phyloP scores from a whole-genome alignment of 1,284 basidiomycete species.

The Tilletia indica region DNA sequence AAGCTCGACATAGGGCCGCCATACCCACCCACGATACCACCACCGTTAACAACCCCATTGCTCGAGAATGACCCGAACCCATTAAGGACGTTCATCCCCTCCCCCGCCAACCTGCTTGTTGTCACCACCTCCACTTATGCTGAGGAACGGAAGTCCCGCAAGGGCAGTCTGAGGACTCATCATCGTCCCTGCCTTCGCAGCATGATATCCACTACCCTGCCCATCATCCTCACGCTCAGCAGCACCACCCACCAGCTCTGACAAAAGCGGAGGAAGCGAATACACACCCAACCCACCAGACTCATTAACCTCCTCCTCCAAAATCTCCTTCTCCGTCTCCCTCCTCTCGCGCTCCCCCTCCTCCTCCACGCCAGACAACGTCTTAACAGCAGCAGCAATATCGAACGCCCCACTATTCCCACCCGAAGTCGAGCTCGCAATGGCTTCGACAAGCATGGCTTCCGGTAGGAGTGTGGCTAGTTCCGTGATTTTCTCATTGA shows the following conservation, averaged over 20 bases:
- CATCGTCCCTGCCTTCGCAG: neutral
- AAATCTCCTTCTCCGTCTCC: neutral
- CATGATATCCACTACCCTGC: neutral
- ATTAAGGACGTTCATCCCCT: neutral
- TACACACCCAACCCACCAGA: neutral
- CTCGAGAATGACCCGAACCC: neutral
- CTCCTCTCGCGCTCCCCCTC: neutral
- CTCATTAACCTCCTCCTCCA: neutral
- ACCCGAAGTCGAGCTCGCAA: constrained; percentile 44
- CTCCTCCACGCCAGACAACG: constrained; percentile 8
- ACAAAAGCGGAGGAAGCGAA: neutral
- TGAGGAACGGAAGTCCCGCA: constrained; percentile 2
- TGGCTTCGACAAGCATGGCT: constrained; percentile 52
- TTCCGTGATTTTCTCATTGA: constrained; percentile 89
- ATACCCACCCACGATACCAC: neutral
- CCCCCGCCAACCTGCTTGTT: constrained; percentile 3
- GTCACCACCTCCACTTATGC: neutral
- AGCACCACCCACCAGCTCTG: neutral
- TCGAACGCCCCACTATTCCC: constrained; percentile 42
- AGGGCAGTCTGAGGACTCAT: constrained; percentile 10
- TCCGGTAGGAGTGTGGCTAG: constrained; percentile 83
- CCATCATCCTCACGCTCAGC: neutral
- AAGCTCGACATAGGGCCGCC: neutral
- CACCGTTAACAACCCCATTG: neutral
- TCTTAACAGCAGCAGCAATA: constrained; percentile 36